Percentiles rank a stretch among this genome's conserved stretches.
phyloP scores from a whole-genome alignment of 2,329 filamentous ascomycete species.

The Purpureocillium lavendulum region DNA sequence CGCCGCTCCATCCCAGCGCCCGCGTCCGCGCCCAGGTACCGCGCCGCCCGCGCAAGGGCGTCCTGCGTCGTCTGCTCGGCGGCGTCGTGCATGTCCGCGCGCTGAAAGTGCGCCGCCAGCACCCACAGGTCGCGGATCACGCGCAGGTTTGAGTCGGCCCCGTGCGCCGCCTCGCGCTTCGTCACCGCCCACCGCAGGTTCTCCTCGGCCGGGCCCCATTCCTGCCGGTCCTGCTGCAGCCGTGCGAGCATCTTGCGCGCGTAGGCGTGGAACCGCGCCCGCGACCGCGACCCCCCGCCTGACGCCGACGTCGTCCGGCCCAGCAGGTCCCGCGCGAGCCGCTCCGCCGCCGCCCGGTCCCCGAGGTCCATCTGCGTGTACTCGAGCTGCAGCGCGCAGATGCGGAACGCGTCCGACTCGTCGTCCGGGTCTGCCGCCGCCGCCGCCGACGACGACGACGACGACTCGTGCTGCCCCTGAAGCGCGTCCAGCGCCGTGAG shows the following conservation, averaged over 20 bases:
- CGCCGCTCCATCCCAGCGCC: too few species aligned
- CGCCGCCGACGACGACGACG: not conserved
- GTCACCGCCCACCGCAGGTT: conserved; percentile 22
- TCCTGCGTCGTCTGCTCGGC: conserved; percentile 20
- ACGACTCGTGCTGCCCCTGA: conserved; percentile 7
- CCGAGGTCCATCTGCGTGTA: conserved; percentile 30
- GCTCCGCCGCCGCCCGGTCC: conserved; percentile 20
- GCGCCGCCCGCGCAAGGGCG: conserved; percentile 22
- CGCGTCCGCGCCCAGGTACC: conserved; percentile 15
- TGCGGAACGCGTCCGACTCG: conserved; percentile 17
- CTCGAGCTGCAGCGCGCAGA: conserved; percentile 24
- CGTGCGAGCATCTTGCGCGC: conserved; percentile 28
- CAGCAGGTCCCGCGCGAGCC: conserved; percentile 19
- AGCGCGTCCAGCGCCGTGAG: conserved; percentile 19
- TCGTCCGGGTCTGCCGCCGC: too few species aligned
- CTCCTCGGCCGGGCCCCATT: conserved; percentile 22
- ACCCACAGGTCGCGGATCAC: conserved; percentile 31
- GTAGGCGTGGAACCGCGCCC: conserved; percentile 27
- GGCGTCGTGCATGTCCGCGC: conserved; percentile 17
- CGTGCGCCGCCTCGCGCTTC: conserved; percentile 26
- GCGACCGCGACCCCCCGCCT: conserved; percentile 14
- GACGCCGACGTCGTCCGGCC: conserved; percentile 13
- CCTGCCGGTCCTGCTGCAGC: conserved; percentile 21
- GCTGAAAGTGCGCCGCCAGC: conserved; percentile 23
- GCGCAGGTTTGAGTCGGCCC: conserved; percentile 22